Evolutionary conservation across 2,329 filamentous ascomycete species (phyloP).

Genomic region (Incumbomyces lentus): DNA sequence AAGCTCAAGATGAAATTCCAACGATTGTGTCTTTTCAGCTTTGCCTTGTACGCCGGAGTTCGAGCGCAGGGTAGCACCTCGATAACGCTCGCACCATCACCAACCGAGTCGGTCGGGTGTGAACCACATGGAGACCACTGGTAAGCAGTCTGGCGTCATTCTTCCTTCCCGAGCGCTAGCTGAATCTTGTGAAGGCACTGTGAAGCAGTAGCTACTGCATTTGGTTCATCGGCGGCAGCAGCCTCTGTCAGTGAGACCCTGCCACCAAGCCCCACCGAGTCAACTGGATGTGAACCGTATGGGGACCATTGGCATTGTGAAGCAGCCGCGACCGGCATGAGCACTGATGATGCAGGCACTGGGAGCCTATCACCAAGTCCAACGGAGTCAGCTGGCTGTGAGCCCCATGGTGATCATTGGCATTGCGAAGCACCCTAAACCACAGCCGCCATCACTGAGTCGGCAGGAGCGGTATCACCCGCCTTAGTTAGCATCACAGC

Average conservation of each 20-base stretch:
- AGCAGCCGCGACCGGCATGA: slow-evolving; percentile 7
- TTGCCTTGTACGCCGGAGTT: neutral
- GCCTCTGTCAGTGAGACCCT: neutral
- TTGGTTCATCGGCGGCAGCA: neutral
- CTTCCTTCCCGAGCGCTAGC: neutral
- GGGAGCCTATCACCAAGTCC: slow-evolving; percentile 10
- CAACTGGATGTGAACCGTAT: slow-evolving; percentile 16
- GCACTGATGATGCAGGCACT: neutral
- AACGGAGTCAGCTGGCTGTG: slow-evolving; percentile 15
- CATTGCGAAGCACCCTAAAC: slow-evolving; percentile 18
- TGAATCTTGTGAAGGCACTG: slow-evolving; percentile 21
- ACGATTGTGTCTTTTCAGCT: neutral
- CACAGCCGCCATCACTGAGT: neutral
- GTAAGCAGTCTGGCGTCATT: slow-evolving; percentile 4
- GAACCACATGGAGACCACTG: slow-evolving; percentile 24
- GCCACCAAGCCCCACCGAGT: slow-evolving; percentile 15
- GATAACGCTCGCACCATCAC: slow-evolving; percentile 17
- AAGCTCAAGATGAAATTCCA: neutral
- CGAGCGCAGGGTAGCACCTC: neutral
- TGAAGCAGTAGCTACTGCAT: slow-evolving; percentile 20
- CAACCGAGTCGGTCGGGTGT: slow-evolving; percentile 23
- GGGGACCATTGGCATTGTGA: slow-evolving; percentile 22
- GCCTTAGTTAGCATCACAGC: neutral
- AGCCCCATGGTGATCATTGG: slow-evolving; percentile 20
- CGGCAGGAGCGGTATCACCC: neutral